Conservation (phyloP, 1,139 yeast genomes). For the Candida tropicalis region DNA sequence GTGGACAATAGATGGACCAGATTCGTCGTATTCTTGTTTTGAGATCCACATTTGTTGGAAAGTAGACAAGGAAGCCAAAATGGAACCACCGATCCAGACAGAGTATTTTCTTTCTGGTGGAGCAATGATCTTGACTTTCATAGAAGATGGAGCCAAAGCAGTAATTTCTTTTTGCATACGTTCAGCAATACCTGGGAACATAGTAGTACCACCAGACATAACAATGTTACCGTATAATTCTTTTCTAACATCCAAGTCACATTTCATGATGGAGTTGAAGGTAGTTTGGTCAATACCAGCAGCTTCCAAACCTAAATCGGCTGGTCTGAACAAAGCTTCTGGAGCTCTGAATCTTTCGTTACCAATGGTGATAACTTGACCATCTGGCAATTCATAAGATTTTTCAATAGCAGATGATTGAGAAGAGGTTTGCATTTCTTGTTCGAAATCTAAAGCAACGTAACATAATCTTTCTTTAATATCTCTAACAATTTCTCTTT, state of each 20-base stretch:
- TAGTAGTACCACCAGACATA: conserved; percentile 99
- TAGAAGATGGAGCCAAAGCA: conserved; percentile 98
- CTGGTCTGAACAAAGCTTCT: conserved; percentile 99
- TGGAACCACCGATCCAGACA: conserved; percentile 99
- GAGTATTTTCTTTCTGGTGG: conserved; percentile 99
- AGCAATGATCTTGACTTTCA: conserved; percentile 99
- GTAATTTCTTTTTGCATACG: conserved; percentile 99
- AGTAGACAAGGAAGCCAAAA: conserved; percentile 96
- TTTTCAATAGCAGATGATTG: conserved; percentile 98
- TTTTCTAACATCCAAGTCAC: conserved; percentile 99
- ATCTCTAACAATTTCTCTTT: conserved; percentile 99
- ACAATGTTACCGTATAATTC: conserved; percentile 99
- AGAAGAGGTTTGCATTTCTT: conserved; percentile 98
- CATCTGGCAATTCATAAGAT: conserved; percentile 99
- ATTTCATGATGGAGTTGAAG: conserved; percentile 98
- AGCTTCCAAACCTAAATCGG: conserved; percentile 96
- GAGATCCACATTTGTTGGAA: conserved; percentile 99
- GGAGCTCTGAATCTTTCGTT: conserved; percentile 99
- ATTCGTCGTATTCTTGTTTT: conserved; percentile 99
- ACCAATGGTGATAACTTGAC: conserved; percentile 99
- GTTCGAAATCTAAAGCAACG: conserved; percentile 95
- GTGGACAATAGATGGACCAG: conserved; percentile 99
- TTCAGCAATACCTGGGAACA: conserved; percentile 99
- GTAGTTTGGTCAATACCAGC: conserved; percentile 99
- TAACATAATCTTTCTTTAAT: conserved; percentile 99